Percentiles rank a stretch among this genome's conserved stretches.
Conservation (phyloP, 805 yeast genomes). For the Hanseniaspora clermontiae region DNA sequence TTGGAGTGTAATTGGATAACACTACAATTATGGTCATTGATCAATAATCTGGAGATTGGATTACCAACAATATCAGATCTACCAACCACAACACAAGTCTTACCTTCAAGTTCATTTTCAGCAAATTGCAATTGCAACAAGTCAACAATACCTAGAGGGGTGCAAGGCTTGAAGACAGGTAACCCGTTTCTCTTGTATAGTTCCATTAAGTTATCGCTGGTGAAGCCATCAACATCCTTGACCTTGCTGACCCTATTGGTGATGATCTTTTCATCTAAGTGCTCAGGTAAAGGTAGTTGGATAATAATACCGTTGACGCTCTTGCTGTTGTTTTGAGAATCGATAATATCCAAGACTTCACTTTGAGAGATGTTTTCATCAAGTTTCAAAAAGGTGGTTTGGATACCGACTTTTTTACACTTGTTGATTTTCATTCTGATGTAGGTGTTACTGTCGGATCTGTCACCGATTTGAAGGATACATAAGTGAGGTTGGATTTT, state of each 20-base stretch:
- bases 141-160: slow-evolving; percentile 86
- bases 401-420: slow-evolving; percentile 68
- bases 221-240: slow-evolving; percentile 95
- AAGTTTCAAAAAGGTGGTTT: slow-evolving; percentile 51
- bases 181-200: slow-evolving; percentile 73
- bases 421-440: slow-evolving; percentile 87
- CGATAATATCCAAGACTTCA: slow-evolving; percentile 46
- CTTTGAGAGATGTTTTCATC: slow-evolving; percentile 42
- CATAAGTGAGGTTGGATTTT: slow-evolving; percentile 64
- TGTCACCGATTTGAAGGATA: slow-evolving; percentile 77
- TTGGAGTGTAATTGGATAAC: slow-evolving; percentile 78
- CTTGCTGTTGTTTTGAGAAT: slow-evolving; percentile 57
- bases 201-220: slow-evolving; percentile 79
- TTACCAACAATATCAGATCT: slow-evolving; percentile 93
- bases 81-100: slow-evolving; percentile 82
- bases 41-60: slow-evolving; percentile 76
- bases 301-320: slow-evolving; percentile 75
- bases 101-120: slow-evolving; percentile 44
- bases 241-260: slow-evolving; percentile 70
- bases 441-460: slow-evolving; percentile 85
- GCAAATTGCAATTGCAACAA: slow-evolving; percentile 60
- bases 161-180: slow-evolving; percentile 81
- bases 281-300: slow-evolving; percentile 79
- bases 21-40: slow-evolving; percentile 59
- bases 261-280: slow-evolving; percentile 62